Evolutionary conservation across 2,329 filamentous ascomycete genomes (phyloP).

Genomic region (Trichocomaceae sp.): DNA sequence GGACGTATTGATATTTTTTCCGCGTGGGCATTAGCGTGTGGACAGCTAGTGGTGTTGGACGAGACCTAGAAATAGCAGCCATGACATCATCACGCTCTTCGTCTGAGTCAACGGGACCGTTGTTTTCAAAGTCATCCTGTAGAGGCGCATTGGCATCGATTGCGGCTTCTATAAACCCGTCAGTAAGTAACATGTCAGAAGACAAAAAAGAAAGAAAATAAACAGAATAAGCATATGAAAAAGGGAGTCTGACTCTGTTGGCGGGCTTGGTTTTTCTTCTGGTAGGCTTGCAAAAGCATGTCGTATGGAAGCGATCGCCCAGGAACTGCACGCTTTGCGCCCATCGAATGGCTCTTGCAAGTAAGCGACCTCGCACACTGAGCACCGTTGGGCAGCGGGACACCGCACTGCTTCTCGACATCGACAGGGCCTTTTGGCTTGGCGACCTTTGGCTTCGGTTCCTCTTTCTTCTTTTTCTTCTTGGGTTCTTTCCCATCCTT

Average conservation of each 20-base stretch:
- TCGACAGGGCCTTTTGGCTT: conserved; percentile 91
- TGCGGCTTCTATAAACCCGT: conserved; percentile 62
- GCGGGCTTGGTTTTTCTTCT: conserved; percentile 98
- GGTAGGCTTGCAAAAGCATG: conserved; percentile 79
- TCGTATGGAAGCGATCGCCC: conserved; percentile 85
- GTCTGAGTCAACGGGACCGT: conserved; percentile 81
- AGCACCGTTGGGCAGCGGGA: conserved; percentile 74
- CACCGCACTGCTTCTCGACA: conserved; percentile 89
- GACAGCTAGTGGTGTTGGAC: conserved; percentile 68
- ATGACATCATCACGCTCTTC: conserved; percentile 90
- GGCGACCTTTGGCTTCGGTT: conserved; percentile 71
- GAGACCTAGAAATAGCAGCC: conserved; percentile 66
- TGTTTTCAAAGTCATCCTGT: conserved; percentile 76
- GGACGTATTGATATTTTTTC: conserved; percentile 55
- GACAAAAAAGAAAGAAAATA: conserved; percentile 7
- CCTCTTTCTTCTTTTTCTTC: conserved; percentile 92
- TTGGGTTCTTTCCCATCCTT: conserved; percentile 80
- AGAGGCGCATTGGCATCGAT: conserved; percentile 89
- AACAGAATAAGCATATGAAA: not conserved
- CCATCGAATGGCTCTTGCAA: conserved; percentile 94
- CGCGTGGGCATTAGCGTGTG: conserved; percentile 48
- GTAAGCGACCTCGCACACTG: conserved; percentile 83
- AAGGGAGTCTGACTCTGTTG: conserved; percentile 68
- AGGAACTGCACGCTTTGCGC: conserved; percentile 80
- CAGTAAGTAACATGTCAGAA: conserved; percentile 11